Evolutionary conservation across 2,329 filamentous ascomycete genomes (phyloP).

Genomic region (Cladophialophora exuberans): DNA sequence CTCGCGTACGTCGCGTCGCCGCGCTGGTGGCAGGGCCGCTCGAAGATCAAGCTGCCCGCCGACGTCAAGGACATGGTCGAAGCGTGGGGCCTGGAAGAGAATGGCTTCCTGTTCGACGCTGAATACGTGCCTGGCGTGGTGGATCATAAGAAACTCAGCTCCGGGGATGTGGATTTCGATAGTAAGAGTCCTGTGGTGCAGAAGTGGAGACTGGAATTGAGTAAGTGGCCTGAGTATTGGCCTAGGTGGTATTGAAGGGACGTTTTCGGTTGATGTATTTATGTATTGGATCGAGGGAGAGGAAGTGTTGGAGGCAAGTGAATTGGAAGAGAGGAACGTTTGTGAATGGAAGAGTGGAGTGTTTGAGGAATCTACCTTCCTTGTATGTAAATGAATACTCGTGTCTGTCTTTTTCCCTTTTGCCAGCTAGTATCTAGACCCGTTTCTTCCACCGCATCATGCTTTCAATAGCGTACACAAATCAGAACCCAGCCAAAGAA

Average conservation of each 20-base stretch:
- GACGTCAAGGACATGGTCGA: slow-evolving; percentile 31
- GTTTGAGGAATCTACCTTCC: too few relatives aligned
- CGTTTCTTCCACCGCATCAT: too few relatives aligned
- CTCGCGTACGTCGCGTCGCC: slow-evolving; percentile 46
- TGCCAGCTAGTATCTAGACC: too few relatives aligned
- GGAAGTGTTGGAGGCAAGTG: too few relatives aligned
- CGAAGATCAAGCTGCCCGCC: slow-evolving; percentile 26
- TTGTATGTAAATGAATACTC: too few relatives aligned
- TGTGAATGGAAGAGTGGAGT: too few relatives aligned
- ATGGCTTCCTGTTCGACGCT: slow-evolving; percentile 23
- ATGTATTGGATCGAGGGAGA: too few relatives aligned
- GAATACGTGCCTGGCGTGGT: slow-evolving; percentile 32
- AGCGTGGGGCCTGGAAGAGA: slow-evolving; percentile 24
- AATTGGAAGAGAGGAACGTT: too few relatives aligned
- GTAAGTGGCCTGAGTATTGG: slow-evolving; percentile 28
- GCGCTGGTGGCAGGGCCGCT: slow-evolving; percentile 30
- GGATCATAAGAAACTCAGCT: slow-evolving; percentile 31
- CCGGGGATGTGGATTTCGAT: slow-evolving; percentile 30
- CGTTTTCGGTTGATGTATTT: neutral
- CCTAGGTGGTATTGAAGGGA: slow-evolving; percentile 32
- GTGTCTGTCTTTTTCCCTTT: too few relatives aligned
- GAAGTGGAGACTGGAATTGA: slow-evolving; percentile 25
- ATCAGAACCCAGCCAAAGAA: too few relatives aligned
- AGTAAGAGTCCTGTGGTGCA: slow-evolving; percentile 19
- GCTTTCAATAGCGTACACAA: too few relatives aligned